Evolutionary conservation across 768 basidiomycete genomes (phyloP).

Genomic region (Naganishia randhawae): DNA sequence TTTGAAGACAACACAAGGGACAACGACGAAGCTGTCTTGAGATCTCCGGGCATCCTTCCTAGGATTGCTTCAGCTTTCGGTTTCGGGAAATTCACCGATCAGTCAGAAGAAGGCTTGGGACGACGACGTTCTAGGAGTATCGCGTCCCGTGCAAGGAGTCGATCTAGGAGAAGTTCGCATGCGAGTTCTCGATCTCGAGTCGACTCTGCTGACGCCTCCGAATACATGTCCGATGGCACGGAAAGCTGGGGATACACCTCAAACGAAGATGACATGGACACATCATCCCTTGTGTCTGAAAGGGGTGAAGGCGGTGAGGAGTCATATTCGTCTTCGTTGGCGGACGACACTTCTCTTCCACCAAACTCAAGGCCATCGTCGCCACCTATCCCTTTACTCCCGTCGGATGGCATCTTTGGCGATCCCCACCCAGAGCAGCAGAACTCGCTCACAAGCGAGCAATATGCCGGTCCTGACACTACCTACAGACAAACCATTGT

Average conservation of each 20-base stretch:
- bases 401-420: constrained; percentile 47
- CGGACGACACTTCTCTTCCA: constrained; percentile 50
- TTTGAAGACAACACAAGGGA: constrained; percentile 39
- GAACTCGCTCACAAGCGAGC: constrained; percentile 33
- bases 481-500: constrained; percentile 68
- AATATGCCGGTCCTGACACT: constrained; percentile 13
- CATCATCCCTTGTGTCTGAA: constrained; percentile 39
- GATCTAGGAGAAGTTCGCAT: constrained; percentile 27
- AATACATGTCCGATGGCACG: constrained; percentile 34
- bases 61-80: constrained; percentile 37
- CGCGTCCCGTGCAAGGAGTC: constrained; percentile 21
- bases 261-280: constrained; percentile 43
- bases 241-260: constrained; percentile 49
- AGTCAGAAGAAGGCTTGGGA: constrained; percentile 36
- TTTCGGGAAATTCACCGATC: constrained; percentile 41
- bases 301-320: constrained; percentile 41
- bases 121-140: constrained; percentile 32
- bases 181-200: constrained; percentile 37
- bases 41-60: constrained; percentile 29
- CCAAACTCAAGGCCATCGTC: constrained; percentile 50
- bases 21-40: constrained; percentile 38
- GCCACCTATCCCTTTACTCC: constrained; percentile 46
- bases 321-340: constrained; percentile 46
- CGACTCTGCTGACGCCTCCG: constrained; percentile 33
- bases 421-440: constrained; percentile 34